Evolutionary conservation across 352 stramenopile genomes (phyloP).

Genomic region (Phytopythium oedochilum): DNA sequence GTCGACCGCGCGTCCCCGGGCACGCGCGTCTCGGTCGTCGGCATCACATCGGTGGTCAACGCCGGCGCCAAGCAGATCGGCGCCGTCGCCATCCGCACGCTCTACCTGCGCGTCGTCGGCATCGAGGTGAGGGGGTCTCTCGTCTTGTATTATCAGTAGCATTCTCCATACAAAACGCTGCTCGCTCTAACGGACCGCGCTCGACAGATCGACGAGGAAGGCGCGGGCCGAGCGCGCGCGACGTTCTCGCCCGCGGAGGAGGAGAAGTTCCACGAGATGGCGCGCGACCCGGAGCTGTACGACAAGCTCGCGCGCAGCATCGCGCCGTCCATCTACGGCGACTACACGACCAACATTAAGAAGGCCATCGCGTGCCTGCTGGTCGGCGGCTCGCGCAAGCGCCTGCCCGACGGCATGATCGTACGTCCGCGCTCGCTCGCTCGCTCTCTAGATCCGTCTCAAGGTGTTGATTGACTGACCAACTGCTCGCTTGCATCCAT

Average conservation of each 20-base stretch:
- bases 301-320: conserved; percentile 89
- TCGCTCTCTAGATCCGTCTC: no score
- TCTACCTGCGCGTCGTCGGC: conserved; percentile 96
- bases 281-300: conserved; percentile 90
- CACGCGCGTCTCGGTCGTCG: conserved; percentile 95
- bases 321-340: conserved; percentile 93
- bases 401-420: conserved; percentile 95
- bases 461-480: no score
- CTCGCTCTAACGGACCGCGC: no score
- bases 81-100: conserved; percentile 86
- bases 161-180: no score
- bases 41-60: conserved; percentile 94
- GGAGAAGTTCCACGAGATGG: conserved; percentile 95
- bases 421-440: conserved; percentile 25
- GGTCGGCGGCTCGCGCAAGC: conserved; percentile 92
- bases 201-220: conserved; percentile 85
- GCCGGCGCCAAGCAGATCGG: conserved; percentile 65
- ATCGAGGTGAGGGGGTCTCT: conserved; percentile 62
- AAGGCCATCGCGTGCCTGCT: conserved; percentile 95
- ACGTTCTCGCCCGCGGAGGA: conserved; percentile 97
- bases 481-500: no score
- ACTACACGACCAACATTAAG: conserved; percentile 98
- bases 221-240: conserved; percentile 80
- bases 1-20: conserved; percentile 95
- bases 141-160: no score